Evolutionary conservation across 208 protist species (phyloP), one percentile per base, ranked within the genome.

Genomic region (Crithidia bombi): DNA sequence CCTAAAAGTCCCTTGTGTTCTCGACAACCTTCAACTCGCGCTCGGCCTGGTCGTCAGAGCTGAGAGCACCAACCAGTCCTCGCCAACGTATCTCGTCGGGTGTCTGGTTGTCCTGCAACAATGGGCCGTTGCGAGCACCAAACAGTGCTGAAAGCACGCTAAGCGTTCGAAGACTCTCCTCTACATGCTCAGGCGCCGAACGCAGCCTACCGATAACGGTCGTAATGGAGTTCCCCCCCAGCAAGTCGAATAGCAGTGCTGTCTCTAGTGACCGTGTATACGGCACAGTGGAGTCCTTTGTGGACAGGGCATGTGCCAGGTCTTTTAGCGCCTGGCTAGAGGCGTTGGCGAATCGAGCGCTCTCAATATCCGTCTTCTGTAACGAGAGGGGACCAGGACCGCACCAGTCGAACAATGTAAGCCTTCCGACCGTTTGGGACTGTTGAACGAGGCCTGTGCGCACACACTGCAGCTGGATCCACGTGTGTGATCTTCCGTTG

Each of bases 201-300:
- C 59, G 69, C 30, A 86, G 38, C 28, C 66, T 35, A 5, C 73
- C 81, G 41, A 89, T 21, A 30, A 89, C 58, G 1, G 74, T 73
- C 17, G 80, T 82, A 36, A 83, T 47, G 15, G 75, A 73, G 64
- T 86, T 89, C 26, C 83, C 83, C 21, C 83, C 83, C 11, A 89
- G 75, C 3, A 89, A 30, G 41, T 89, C 83, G 32, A 62, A 81
- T 26, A 89, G 69, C 26, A 83, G 69, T 23, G 73, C 39, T 10
- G 78, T 79, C 25, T 83, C 78, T 0, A 82, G 10, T 11, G 67
- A 80, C 17, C 62, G 55, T 9, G 44, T 61, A 57, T 86, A 86
- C 11, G 73, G 80, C 19, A 89, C 65, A 32, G 46, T 56, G 23
- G 38, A 26, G 14, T 51, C 19, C 11, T 52, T 39, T 5, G 58